phyloP scores from a whole-genome alignment of 306 rosid genomes.

The Vigna unguiculata region DNA sequence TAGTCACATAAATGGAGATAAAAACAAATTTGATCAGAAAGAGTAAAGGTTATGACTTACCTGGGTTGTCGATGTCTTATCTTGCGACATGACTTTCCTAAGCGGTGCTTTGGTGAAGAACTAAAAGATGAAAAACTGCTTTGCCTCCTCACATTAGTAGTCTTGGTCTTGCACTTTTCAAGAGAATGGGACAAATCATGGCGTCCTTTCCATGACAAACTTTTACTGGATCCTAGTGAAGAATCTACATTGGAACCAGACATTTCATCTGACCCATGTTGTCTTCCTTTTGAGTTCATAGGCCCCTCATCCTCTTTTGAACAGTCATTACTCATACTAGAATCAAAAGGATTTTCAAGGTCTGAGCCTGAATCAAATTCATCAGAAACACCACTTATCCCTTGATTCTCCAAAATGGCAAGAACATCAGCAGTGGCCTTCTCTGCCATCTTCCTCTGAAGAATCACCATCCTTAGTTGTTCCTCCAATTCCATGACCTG shows the following conservation, averaged over 20 bases:
- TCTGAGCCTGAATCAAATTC: slow-evolving; percentile 77
- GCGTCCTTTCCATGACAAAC: slow-evolving; percentile 96
- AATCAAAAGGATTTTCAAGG: slow-evolving; percentile 67
- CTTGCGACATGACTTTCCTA: slow-evolving; percentile 91
- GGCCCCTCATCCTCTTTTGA: slow-evolving; percentile 51
- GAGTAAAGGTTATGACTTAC: slow-evolving; percentile 43
- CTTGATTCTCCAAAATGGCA: slow-evolving; percentile 82
- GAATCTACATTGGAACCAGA: slow-evolving; percentile 70
- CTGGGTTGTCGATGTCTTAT: slow-evolving; percentile 69
- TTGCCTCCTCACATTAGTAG: slow-evolving; percentile 56
- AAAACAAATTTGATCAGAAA: not conserved
- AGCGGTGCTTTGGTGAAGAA: slow-evolving; percentile 74
- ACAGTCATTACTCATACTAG: slow-evolving; percentile 54
- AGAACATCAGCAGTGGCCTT: slow-evolving; percentile 92
- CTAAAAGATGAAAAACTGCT: slow-evolving; percentile 58
- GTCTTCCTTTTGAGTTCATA: slow-evolving; percentile 53
- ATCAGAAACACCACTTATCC: slow-evolving; percentile 76
- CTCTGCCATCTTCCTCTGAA: slow-evolving; percentile 92
- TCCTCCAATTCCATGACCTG: slow-evolving; percentile 90
- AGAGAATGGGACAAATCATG: slow-evolving; percentile 57
- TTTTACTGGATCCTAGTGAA: slow-evolving; percentile 63
- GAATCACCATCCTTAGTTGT: slow-evolving; percentile 71
- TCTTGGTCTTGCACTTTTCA: slow-evolving; percentile 70
- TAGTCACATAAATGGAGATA: not conserved
- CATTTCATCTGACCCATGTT: slow-evolving; percentile 58